Evolutionary conservation across 768 basidiomycete species (phyloP).

Genomic region (Suillus hirtellus): DNA sequence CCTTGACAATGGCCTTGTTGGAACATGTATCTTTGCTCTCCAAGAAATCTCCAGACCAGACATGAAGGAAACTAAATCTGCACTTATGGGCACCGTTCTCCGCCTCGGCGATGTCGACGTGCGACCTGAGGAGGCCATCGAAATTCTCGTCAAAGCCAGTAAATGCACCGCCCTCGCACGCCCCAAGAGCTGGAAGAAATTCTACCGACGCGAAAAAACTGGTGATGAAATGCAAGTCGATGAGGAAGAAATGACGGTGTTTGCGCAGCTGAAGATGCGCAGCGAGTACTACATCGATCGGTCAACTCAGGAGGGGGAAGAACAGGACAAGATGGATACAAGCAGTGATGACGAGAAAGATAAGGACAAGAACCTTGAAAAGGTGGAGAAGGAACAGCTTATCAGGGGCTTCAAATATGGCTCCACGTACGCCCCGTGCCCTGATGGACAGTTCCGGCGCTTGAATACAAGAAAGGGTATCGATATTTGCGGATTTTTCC

Average conservation of each 20-base stretch:
- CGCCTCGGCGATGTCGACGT: conserved; percentile 76
- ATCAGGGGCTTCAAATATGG: conserved; percentile 88
- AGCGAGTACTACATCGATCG: conserved; percentile 62
- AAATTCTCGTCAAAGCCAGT: conserved; percentile 69
- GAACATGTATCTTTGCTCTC: conserved; percentile 32
- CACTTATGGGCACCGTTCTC: conserved; percentile 61
- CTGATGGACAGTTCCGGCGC: conserved; percentile 78
- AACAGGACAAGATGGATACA: conserved; percentile 26
- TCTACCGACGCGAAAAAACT: conserved; percentile 42
- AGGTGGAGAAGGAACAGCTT: conserved; percentile 77
- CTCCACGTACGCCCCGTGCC: conserved; percentile 81
- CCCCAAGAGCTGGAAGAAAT: conserved; percentile 82
- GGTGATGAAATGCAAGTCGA: conserved; percentile 31
- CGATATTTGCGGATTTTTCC: conserved; percentile 86
- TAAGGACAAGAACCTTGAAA: conserved; percentile 43
- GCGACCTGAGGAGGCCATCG: conserved; percentile 68
- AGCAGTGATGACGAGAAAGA: conserved; percentile 36
- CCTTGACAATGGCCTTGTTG: conserved; percentile 33
- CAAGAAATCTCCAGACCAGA: conserved; percentile 48
- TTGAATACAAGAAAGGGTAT: conserved; percentile 82
- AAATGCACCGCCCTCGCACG: conserved; percentile 76
- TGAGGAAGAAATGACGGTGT: conserved; percentile 32
- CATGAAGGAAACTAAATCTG: conserved; percentile 66
- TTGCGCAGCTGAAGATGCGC: conserved; percentile 41
- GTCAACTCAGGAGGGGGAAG: conserved; percentile 34